Evolutionary conservation across 345 rosid species (phyloP).

Genomic region (Ceriops tagal): DNA sequence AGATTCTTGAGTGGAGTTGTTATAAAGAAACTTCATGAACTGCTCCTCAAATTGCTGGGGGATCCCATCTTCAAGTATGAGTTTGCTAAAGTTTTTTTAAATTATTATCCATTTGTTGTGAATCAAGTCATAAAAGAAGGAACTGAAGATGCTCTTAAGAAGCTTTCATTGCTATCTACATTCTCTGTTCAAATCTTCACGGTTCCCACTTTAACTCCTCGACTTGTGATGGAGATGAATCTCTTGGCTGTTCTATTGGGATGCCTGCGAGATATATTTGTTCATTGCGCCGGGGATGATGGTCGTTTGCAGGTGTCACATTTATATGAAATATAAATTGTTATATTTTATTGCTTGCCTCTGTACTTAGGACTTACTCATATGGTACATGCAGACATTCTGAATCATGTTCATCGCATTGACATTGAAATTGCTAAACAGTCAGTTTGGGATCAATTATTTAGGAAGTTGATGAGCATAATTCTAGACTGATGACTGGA

Average conservation of each 20-base stretch:
- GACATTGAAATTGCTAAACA: too few relatives aligned
- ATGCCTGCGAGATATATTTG: slow-evolving; percentile 66
- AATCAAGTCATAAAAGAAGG: slow-evolving; percentile 54
- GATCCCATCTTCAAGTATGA: slow-evolving; percentile 83
- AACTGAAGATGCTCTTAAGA: slow-evolving; percentile 38
- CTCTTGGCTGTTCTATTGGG: slow-evolving; percentile 60
- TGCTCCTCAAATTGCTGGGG: slow-evolving; percentile 81
- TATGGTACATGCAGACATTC: too few relatives aligned
- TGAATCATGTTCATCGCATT: too few relatives aligned
- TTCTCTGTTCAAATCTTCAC: slow-evolving; percentile 96
- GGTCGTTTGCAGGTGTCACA: slow-evolving; percentile 60
- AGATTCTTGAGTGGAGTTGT: slow-evolving; percentile 50
- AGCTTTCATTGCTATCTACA: slow-evolving; percentile 52
- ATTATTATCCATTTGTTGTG: slow-evolving; percentile 69
- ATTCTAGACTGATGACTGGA: too few relatives aligned
- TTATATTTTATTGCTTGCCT: neutral
- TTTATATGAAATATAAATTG: neutral
- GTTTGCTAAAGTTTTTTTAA: slow-evolving; percentile 76
- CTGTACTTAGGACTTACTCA: too few relatives aligned
- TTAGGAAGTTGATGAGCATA: too few relatives aligned
- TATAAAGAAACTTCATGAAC: slow-evolving; percentile 57
- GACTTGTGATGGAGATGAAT: slow-evolving; percentile 82
- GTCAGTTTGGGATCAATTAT: too few relatives aligned
- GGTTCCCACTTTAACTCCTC: slow-evolving; percentile 84
- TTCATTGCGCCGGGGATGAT: slow-evolving; percentile 70